Base-by-base conservation (phyloP, 495 filamentous ascomycete species). In the Podospora sp. region DNA sequence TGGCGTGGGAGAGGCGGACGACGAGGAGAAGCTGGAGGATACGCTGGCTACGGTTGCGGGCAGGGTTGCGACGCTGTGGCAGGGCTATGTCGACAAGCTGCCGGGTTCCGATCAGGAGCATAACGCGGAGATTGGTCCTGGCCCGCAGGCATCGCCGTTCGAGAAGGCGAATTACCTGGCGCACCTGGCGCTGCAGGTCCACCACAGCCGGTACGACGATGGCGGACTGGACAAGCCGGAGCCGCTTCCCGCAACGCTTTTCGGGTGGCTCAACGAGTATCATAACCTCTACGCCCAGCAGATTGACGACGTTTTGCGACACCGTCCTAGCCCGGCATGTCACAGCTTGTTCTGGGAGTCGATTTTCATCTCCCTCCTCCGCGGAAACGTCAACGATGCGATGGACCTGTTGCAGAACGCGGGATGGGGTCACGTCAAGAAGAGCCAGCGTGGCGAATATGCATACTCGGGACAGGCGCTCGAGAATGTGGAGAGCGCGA, bases 281-380 rank as follows among this genome's bases (percentile, higher is more conserved):
- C 89, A 94, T 72, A 83, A 87, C 56, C 79, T 89, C 26, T 88
- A 87, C 67, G 76, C 77, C 22, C 79, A 82, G 55, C 89, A 90
- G 66, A 71, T 90, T 3, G 79, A 86, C 49, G 78, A 87, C 14
- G 78, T 96, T 46, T 78, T 84, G 66, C 81, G 82, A 25, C 76
- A 88, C 63, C 80, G 85, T 55, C 91, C 90, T 2, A 90, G 89
- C 65, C 90, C 91, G 40, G 88, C 92, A 2, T 86, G 87, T 55
- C 90, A 93, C 69, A 77, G 79, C 6, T 81, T 87, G 27, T 97
- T 91, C 75, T 97, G 94, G 94, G 90, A 92, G 71, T 83, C 87
- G 11, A 78, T 96, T 20, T 89, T 87, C 67, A 81, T 83, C 33
- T 76, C 85, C 35, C 82, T 92, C 60, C 77, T 94, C 5, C 89